Evolutionary conservation across 2,329 filamentous ascomycete genomes (phyloP).

Genomic region (Clonostachys rosea): DNA sequence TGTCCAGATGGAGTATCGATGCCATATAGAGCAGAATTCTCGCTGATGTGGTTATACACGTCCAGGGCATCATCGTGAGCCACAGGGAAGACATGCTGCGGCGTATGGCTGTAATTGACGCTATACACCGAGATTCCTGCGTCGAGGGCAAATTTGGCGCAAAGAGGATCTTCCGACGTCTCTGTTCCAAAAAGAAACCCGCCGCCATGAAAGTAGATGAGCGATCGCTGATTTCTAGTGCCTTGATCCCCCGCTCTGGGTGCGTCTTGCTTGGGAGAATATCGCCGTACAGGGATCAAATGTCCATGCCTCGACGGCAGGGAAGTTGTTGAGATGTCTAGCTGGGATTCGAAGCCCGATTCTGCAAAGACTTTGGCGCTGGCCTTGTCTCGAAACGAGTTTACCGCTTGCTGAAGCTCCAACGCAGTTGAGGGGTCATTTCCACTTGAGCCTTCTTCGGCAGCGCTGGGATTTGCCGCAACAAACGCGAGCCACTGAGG

Average conservation of each 20-base stretch:
- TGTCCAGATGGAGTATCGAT: background rate
- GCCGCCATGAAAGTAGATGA: conserved; percentile 44
- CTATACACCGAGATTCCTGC: conserved; percentile 37
- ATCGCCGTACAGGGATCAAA: background rate
- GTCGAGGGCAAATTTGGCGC: conserved; percentile 31
- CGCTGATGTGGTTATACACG: conserved; percentile 40
- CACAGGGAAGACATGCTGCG: conserved; percentile 38
- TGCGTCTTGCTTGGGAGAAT: background rate
- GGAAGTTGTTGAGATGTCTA: background rate
- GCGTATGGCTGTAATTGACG: conserved; percentile 48
- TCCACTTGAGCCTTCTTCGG: conserved; percentile 1
- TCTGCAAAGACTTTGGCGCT: background rate
- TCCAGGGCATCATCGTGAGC: conserved; percentile 45
- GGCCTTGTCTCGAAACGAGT: background rate
- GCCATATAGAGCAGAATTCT: conserved; percentile 29
- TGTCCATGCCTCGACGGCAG: background rate
- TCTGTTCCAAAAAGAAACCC: conserved; percentile 46
- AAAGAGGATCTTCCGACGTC: conserved; percentile 41
- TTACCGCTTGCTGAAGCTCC: background rate
- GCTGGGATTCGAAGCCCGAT: background rate
- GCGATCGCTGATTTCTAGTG: conserved; percentile 4
- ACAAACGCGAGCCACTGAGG: conserved; percentile 32
- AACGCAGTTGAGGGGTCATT: conserved; percentile 1
- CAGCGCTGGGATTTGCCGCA: conserved; percentile 8
- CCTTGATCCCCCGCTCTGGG: background rate